A percentile compares a stretch with the other conserved stretches of the same genome.
phyloP scores from a whole-genome alignment of 2,329 filamentous ascomycete species.

The Fusarium phyllophilum region DNA sequence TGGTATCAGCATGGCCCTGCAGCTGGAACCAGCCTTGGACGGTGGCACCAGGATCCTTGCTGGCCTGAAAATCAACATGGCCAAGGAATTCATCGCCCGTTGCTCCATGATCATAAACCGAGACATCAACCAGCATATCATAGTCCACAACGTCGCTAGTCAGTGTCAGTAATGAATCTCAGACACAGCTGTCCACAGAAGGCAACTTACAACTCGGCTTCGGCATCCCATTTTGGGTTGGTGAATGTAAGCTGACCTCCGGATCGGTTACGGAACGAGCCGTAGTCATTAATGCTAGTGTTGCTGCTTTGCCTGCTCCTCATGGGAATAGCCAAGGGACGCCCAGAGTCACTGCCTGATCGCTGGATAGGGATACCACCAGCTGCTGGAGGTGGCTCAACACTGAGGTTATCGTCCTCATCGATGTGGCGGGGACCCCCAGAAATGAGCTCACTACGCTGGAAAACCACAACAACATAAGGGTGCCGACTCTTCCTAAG shows the following conservation, averaged over 20 bases:
- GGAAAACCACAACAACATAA: constrained; percentile 96
- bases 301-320: constrained; percentile 96
- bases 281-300: constrained; percentile 80
- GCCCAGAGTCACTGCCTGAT: constrained; percentile 82
- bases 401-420: constrained; percentile 63
- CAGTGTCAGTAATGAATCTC: constrained; percentile 20
- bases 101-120: constrained; percentile 85
- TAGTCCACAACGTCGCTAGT: constrained; percentile 92
- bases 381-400: constrained; percentile 56
- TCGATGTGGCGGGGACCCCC: constrained; percentile 77
- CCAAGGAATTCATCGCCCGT: constrained; percentile 91
- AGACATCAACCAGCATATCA: constrained; percentile 90
- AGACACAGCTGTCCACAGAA: no score
- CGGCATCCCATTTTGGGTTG: constrained; percentile 94
- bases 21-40: constrained; percentile 88
- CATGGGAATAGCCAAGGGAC: constrained; percentile 95
- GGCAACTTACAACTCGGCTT: constrained; percentile 86
- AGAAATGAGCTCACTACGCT: constrained; percentile 95
- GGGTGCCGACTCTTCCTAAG: constrained; percentile 86
- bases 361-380: constrained; percentile 71
- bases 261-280: constrained; percentile 68
- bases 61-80: constrained; percentile 83
- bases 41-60: constrained; percentile 71
- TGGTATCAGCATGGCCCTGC: constrained; percentile 77
- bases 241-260: constrained; percentile 69